Percentiles rank a stretch among this genome's conserved stretches.
Evolutionary conservation across 345 rosid genomes (phyloP).

Genomic region (Citrus medica): DNA sequence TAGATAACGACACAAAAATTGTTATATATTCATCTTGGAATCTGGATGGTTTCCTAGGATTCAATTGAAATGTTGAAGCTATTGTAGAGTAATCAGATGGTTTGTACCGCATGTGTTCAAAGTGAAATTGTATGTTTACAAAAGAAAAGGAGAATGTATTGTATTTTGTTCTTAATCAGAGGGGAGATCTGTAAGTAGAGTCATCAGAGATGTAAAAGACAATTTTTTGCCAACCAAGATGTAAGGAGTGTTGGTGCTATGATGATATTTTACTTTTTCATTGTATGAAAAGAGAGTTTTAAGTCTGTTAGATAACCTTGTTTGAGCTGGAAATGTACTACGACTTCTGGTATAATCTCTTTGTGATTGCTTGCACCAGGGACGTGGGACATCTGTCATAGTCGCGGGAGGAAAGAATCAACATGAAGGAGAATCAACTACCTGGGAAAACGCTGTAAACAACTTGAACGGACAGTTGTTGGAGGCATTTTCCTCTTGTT

Average conservation of each 20-base stretch:
- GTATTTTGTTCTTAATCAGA: not conserved
- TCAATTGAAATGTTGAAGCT: not conserved
- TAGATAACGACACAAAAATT: not conserved
- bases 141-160: not conserved
- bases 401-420: not conserved
- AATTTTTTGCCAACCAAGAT: not conserved
- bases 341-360: no score
- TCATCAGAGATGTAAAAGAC: not conserved
- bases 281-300: not conserved
- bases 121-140: not conserved
- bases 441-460: no score
- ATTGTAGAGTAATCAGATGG: not conserved
- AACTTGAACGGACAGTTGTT: no score
- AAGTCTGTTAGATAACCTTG: not conserved
- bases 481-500: no score
- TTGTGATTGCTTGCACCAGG: not conserved
- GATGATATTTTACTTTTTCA: not conserved
- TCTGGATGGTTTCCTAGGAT: not conserved
- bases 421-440: no score
- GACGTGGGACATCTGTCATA: not conserved
- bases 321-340: no score
- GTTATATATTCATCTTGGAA: constrained; percentile 1
- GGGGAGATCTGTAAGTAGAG: not conserved
- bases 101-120: not conserved
- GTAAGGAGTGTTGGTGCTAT: not conserved